Conservation (phyloP, 2,329 filamentous ascomycete species). For the Aspergillus quadrilineatus region DNA sequence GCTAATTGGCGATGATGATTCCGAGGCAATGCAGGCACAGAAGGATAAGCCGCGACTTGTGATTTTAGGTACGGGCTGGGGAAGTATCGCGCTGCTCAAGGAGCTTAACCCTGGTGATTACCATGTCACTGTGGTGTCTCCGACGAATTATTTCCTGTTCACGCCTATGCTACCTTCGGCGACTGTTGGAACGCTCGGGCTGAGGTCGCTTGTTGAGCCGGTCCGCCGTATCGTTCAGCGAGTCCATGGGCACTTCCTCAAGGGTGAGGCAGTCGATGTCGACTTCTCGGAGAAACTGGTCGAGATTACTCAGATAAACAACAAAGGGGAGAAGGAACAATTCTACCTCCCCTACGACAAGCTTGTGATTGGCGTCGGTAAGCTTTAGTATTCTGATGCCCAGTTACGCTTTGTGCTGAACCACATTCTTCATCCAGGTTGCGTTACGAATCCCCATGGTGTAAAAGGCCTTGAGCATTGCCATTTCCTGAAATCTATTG, state of each 20-base stretch:
- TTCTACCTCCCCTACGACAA: conserved; percentile 99
- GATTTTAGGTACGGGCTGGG: conserved; percentile 92
- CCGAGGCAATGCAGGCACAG: conserved; percentile 63
- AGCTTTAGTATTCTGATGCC: conserved; percentile 20
- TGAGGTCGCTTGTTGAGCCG: conserved; percentile 88
- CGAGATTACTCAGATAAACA: conserved; percentile 74
- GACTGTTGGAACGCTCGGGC: conserved; percentile 89
- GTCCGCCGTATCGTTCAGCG: conserved; percentile 78
- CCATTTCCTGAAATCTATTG: conserved; percentile 92
- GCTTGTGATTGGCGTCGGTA: conserved; percentile 81
- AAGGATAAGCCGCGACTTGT: conserved; percentile 92
- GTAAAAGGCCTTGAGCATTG: conserved; percentile 93
- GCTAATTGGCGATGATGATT: conserved; percentile 85
- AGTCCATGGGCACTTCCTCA: conserved; percentile 84
- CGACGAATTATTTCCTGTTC: conserved; percentile 95
- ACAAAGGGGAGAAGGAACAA: conserved; percentile 67
- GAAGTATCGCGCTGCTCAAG: conserved; percentile 87
- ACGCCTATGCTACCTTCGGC: conserved; percentile 97
- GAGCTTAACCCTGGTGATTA: conserved; percentile 87
- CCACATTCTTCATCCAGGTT: conserved; percentile 50
- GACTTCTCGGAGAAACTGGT: conserved; percentile 90
- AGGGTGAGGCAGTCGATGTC: conserved; percentile 81
- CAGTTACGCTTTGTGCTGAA: conserved; percentile 4
- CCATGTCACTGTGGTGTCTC: conserved; percentile 91
- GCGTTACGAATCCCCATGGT: conserved; percentile 89